A percentile compares a stretch with the other conserved stretches of the same genome.
phyloP scores from a whole-genome alignment of 257 asterid genomes.

The Vinca minor region DNA sequence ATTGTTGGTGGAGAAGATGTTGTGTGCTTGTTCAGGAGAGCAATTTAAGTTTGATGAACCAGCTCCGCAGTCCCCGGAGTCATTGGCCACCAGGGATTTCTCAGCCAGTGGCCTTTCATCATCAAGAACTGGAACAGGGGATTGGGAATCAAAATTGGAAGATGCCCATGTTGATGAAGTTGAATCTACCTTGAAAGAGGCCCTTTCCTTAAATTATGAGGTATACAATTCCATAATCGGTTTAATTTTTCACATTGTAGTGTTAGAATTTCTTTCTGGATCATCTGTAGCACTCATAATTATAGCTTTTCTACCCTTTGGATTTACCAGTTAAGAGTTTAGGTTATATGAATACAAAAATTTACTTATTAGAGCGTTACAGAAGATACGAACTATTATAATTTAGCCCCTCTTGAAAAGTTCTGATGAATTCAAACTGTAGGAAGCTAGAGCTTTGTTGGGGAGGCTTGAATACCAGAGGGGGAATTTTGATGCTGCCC shows the following conservation, averaged over 20 bases:
- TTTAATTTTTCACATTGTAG: neutral
- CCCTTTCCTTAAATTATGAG: slow-evolving; percentile 85
- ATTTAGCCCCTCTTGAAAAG: neutral
- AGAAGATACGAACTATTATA: neutral
- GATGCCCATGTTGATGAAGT: slow-evolving; percentile 97
- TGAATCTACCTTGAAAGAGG: slow-evolving; percentile 91
- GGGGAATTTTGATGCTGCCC: slow-evolving; percentile 91
- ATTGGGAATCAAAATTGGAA: slow-evolving; percentile 73
- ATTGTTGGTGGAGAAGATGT: slow-evolving; percentile 34
- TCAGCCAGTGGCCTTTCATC: slow-evolving; percentile 85
- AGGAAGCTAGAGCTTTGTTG: slow-evolving; percentile 94
- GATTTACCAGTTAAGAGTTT: no score
- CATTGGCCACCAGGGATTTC: slow-evolving; percentile 90
- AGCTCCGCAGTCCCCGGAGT: slow-evolving; percentile 75
- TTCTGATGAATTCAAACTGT: slow-evolving; percentile 6
- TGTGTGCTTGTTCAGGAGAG: slow-evolving; percentile 96
- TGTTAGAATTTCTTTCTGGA: no score
- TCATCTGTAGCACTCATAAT: no score
- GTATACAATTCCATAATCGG: slow-evolving; percentile 16
- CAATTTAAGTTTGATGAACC: slow-evolving; percentile 72
- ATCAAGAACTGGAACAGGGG: slow-evolving; percentile 60
- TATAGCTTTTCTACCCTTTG: no score
- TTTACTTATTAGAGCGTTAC: no score
- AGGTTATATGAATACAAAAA: no score
- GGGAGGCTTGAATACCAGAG: slow-evolving; percentile 92